Conservation (phyloP, 106 monocot species). For the Platanthera guangdongensis region DNA sequence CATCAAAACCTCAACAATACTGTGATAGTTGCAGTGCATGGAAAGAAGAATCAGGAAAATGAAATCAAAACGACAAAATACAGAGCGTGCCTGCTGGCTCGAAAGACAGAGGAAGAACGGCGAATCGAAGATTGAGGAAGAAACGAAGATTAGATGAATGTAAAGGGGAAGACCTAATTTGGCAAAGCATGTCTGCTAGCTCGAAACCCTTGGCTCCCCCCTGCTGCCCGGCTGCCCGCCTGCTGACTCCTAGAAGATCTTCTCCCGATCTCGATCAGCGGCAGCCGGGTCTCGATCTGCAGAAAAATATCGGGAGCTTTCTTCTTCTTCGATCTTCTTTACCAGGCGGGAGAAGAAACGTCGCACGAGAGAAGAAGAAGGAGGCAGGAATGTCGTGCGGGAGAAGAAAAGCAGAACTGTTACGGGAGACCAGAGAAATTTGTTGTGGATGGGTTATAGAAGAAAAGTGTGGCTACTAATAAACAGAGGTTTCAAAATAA, state of each 20-base stretch:
- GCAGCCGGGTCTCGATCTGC: no score
- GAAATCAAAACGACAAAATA: background rate
- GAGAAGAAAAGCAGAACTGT: no score
- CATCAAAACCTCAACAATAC: background rate
- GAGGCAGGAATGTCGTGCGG: no score
- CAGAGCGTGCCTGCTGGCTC: background rate
- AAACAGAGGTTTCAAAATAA: no score
- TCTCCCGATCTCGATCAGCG: no score
- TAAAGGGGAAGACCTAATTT: background rate
- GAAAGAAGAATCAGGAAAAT: background rate
- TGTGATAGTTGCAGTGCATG: background rate
- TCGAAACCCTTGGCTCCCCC: slow-evolving; percentile 6
- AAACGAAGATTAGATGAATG: background rate
- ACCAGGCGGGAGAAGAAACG: no score
- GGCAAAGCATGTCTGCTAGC: background rate
- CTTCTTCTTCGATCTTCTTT: no score
- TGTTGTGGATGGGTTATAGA: no score
- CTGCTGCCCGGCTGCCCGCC: background rate
- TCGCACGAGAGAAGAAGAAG: no score
- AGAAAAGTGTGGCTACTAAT: no score
- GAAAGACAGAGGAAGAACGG: background rate
- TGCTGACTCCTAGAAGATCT: background rate
- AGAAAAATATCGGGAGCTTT: no score
- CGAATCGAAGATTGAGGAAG: background rate
- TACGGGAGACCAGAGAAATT: no score